Base-by-base conservation (phyloP, 2,329 filamentous ascomycete genomes). In the Fusarium sp. region DNA sequence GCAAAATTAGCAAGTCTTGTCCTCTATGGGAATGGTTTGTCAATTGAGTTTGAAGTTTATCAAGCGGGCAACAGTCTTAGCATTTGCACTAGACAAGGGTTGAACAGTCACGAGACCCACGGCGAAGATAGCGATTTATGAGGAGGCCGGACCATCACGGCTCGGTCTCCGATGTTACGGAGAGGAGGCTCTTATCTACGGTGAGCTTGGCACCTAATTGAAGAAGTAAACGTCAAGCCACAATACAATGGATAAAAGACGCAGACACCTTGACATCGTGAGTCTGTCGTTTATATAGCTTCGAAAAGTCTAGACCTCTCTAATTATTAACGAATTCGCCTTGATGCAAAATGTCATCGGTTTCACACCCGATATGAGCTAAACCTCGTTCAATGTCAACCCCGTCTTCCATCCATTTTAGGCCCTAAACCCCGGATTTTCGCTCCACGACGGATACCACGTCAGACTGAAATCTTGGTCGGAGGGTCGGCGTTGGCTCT, bases 351-450 rank as follows among this genome's bases (percentile, higher is more conserved):
- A 32, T 18, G 2, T 4, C 41, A 61, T 51, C 62, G 62, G 62
- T 25, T 30, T 45, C 45, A 11, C 38, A 44, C 40, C 62, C 62
- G 62, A 20, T 27, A n/a, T 34, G 2, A 44, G 32, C 38, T 60
- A 48, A 60, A 24, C 65, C 52, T 13, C 24, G 8, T 34, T 69
- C 4, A 55, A 55, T 29, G 3, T 13, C 34, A 24, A 49, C 13
- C 25, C 62, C 59, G 51, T 24, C 49, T 34, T 44, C 40, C 29
- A 44, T 34, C 38, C 38, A 30, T 43, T 38, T 51, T 29, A 62
- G 40, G 22, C 29, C 32, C 27, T 18, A 18, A 38, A 65, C 52
- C 60, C 62, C 51, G 22, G 62, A 65, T 65, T 58, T 65, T 34
- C 40, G 20, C 30, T 58, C 60, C 52, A 51, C 32, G 16, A 15